Evolutionary conservation across 1,284 basidiomycete species (phyloP), one percentile per base, ranked within the genome.

Genomic region (Apiotrichum veenhuisii): DNA sequence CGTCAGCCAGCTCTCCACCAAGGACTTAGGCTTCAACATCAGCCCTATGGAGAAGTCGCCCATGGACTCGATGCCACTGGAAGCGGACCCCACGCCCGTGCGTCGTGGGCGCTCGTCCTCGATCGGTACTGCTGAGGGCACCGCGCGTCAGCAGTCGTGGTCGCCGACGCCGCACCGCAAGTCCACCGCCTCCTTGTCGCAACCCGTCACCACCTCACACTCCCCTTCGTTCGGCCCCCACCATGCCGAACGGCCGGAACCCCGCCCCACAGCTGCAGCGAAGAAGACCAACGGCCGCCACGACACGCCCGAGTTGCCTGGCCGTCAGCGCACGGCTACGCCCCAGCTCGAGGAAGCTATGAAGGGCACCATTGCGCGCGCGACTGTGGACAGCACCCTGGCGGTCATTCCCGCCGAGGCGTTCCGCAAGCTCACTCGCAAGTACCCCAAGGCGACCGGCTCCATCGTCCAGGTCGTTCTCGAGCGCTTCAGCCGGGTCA

Each of bases 331-430:
- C 12, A 20, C 33, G n/a, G 18, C 26, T n/a, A 23, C 52, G 7
- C 50, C 27, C 17, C 41, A 46, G 20, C n/a, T 44, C 17, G 41
- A 34, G 17, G 48, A 55, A n/a, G 66, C 68, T 10, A 44, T 74
- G 22, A 62, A 69, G 42, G 72, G 74, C 9, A 73, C 87, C 3
- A 85, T 98, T 33, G 94, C 93, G 15, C 82, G 94, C 30, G 96
- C 95, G 3, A 88, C 87, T 1, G 88, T 90, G 54, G 95, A 99
- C 71, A 92, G 91, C 5, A 98, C 95, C 0, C 80, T 99, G 10
- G 96, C 95, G n/a, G 95, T 98, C 17, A 98, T 99, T 54, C 96
- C 95, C 5, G 94, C 95, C 1, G 92, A 97, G 72, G 96, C 95
- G 5, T 99, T 99, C 79, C 83, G 66, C 26, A 75, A 74, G 54